Base-by-base conservation (phyloP, 2,329 filamentous ascomycete species). In the Cercospora beticola region DNA sequence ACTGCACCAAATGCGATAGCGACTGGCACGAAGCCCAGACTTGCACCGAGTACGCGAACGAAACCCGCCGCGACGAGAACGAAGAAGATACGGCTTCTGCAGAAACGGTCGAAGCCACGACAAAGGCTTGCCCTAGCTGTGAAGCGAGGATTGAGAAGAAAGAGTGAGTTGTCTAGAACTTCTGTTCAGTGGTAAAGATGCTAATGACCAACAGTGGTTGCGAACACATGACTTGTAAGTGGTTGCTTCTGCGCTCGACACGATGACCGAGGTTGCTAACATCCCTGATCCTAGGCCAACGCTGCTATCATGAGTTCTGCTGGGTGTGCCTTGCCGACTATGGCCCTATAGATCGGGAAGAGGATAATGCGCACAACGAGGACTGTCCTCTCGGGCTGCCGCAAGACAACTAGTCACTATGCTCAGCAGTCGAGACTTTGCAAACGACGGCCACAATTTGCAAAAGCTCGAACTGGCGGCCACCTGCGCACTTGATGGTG, bases 1-100 rank as follows among this genome's bases (percentile, higher is more conserved):
- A 71, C 14, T 78, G 76, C 52, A 52, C 72, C 5, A 26, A 21
- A 12, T 76, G 74, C 66, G 61, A 74, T 2, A 63, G 66, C 0
- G 65, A 70, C 0, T 76, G 72, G 66, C 76, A 77, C 54, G 62
- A 68, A 21, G 72, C 59, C 8, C 36, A 70, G 58, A 73, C 70
- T 1, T 77, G 76, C 33, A 14, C 10, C 12, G 33, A 36, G 33
- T 14, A 36, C 33, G 33, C 2, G 33, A 36, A 36, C 33, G 33
- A 36, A 14, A 36, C 5, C 33, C 33, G 33, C 3, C 33, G 33
- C 12, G 33, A 14, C 12, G 33, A 36, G 5, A 36, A 14, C 12
- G 33, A 36, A 10, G 33, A 36, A 10, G 33, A 36, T 14, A 14
- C 33, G 33, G 33, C 33, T 36, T 36, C 33, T 5, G 33, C 33